Evolutionary conservation across 148 eudicot genomes (phyloP), one percentile per base, ranked within the genome.

Genomic region (Chenopodium berlandieri): DNA sequence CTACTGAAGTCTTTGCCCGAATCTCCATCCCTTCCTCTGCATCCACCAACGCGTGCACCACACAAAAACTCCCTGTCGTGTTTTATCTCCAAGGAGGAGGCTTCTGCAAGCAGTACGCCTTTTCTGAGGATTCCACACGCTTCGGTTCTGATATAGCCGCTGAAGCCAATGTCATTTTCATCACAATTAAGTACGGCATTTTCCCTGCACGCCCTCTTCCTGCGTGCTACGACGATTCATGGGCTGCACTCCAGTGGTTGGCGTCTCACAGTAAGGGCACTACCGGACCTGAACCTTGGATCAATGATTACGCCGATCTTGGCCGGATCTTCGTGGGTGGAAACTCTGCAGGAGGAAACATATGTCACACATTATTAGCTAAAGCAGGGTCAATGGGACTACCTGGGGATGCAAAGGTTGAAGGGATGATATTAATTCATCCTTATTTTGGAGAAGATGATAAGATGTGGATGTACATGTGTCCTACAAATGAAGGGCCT

Each of bases 341-440:
- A 9, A 89, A 90, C 22, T 88, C 91, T 25, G 89, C 90, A 25
- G 92, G 92, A 13, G 92, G 80, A 2, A 90, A 86, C 72, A 86
- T 90, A 9, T 66, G 83, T 40, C 89, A 88, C 62, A 63, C 81
- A 7, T 12, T 85, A 75, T 83, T 84, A 50, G 73, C 50, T 9
- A 80, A 85, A 37, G 86, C 79, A n/a, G 83, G 82, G 66, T 37
- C 79, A 4, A 3, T 9, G 12, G 88, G 88, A 46, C 48, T 85
- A 0, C 58, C 37, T 5, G 74, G 83, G 37, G 69, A 56, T 19
- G 71, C 83, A n/a, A 70, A 50, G n/a, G 44, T 84, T 7, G 70
- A 66, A 70, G 89, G 87, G 73, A 79, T 82, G 66, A 54, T 85
- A 23, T 32, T 87, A 32, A 69, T 83, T 13, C 89, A 87, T 77